These are phyloP conservation scores for Metschnikowia peoriensis DNA, from an alignment of 805 yeast species.

Conservation along the genomic window DNA sequence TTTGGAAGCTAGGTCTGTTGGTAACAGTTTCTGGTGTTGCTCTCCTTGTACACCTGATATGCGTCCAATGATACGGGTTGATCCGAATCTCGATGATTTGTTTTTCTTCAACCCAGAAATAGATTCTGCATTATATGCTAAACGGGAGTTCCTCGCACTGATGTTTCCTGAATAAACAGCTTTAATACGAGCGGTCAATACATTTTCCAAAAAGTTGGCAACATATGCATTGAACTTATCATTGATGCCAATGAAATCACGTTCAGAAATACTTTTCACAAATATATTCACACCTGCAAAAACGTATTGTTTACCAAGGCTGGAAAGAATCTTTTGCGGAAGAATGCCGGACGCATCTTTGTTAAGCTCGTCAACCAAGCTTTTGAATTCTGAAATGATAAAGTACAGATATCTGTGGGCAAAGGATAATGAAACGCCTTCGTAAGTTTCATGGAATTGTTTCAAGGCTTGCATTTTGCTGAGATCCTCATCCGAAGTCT, in stretches of 20 bases:
- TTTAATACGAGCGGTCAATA: constrained; percentile 24
- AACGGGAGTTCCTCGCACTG: constrained; percentile 10
- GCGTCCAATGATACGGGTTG: constrained; percentile 17
- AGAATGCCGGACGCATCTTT: constrained; percentile 26
- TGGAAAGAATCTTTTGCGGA: constrained; percentile 22
- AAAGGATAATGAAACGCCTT: constrained; percentile 52
- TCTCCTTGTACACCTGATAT: constrained; percentile 10
- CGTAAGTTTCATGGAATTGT: constrained; percentile 63
- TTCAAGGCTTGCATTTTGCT: constrained; percentile 69
- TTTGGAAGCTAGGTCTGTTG: constrained; percentile 1
- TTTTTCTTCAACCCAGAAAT: constrained; percentile 12
- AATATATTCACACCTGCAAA: constrained; percentile 40
- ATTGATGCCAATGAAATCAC: constrained; percentile 47
- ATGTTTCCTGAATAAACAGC: background rate
- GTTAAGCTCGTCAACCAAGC: constrained; percentile 40
- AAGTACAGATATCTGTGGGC: constrained; percentile 44
- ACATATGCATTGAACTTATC: constrained; percentile 37
- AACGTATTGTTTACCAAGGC: constrained; percentile 28
- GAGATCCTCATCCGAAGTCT: constrained; percentile 42
- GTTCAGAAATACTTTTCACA: constrained; percentile 54
- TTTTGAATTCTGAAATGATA: constrained; percentile 31
- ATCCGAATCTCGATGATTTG: constrained; percentile 18
- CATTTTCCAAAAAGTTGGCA: constrained; percentile 28
- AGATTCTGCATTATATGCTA: constrained; percentile 10
- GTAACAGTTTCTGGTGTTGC: constrained; percentile 7